A percentile compares a stretch with the other conserved stretches of the same genome.
These are phyloP conservation scores for Macadamia tetraphylla DNA, from an alignment of 164 flowering plant genomes.

Conservation along the genomic window DNA sequence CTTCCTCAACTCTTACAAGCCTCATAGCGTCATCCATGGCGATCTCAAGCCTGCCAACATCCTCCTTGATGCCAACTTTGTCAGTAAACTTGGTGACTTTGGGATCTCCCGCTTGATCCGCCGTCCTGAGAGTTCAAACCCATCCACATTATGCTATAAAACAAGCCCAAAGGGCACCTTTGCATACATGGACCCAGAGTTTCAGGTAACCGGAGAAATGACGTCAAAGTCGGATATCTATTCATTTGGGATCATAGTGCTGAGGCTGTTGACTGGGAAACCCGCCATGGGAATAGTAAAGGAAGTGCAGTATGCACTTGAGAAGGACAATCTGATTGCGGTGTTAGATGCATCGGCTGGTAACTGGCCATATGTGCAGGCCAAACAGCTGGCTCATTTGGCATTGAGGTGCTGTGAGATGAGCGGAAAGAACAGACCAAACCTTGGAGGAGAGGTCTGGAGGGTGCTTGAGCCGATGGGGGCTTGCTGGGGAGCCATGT, in stretches of 20 bases:
- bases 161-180: slow-evolving; percentile 74
- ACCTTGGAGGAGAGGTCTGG: slow-evolving; percentile 71
- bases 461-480: slow-evolving; percentile 74
- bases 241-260: slow-evolving; percentile 72
- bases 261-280: slow-evolving; percentile 65
- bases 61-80: slow-evolving; percentile 64
- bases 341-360: slow-evolving; percentile 78
- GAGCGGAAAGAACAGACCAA: slow-evolving; percentile 50
- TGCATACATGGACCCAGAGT: slow-evolving; percentile 76
- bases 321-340: slow-evolving; percentile 36
- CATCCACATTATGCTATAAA: slow-evolving; percentile 22
- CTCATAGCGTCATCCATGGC: slow-evolving; percentile 66
- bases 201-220: slow-evolving; percentile 63
- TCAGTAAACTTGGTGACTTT: slow-evolving; percentile 73
- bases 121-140: slow-evolving; percentile 11
- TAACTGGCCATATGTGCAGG: slow-evolving; percentile 88
- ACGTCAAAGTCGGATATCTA: slow-evolving; percentile 77
- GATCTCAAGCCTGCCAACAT: slow-evolving; percentile 78
- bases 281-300: slow-evolving; percentile 54
- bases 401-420: slow-evolving; percentile 69
- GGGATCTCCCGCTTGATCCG: slow-evolving; percentile 59
- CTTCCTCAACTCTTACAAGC: slow-evolving; percentile 66
- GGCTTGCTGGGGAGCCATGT: slow-evolving; percentile 44
- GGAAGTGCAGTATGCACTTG: slow-evolving; percentile 64
- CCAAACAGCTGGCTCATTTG: slow-evolving; percentile 65